Conservation (phyloP, 345 rosid species). For the Gossypium sturtianum region DNA sequence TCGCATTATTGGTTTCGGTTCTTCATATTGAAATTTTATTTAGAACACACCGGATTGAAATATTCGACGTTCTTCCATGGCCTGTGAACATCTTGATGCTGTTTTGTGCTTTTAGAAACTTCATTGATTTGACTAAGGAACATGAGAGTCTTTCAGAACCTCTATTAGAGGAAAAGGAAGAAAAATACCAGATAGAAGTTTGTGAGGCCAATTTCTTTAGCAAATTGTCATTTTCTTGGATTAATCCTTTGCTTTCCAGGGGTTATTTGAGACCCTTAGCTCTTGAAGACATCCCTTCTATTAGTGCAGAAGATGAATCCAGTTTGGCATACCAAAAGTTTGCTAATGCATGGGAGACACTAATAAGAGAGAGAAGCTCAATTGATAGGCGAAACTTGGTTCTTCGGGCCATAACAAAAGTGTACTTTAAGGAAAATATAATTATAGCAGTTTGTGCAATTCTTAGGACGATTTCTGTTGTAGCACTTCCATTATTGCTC, state of each 20-base stretch:
- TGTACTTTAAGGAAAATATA: constrained; percentile 52
- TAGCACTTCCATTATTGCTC: constrained; percentile 53
- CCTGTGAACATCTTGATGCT: constrained; percentile 48
- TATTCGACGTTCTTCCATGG: constrained; percentile 40
- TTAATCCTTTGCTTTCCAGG: constrained; percentile 47
- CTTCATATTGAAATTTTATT: constrained; percentile 31
- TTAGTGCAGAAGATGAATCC: constrained; percentile 49
- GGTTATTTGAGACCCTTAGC: constrained; percentile 56
- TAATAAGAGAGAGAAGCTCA: constrained; percentile 25
- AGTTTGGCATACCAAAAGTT: constrained; percentile 46
- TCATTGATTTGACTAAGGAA: constrained; percentile 15
- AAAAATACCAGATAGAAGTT: constrained; percentile 21
- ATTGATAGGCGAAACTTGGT: constrained; percentile 34
- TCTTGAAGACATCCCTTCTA: constrained; percentile 51
- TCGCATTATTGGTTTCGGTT: constrained; percentile 40
- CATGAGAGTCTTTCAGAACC: constrained; percentile 38
- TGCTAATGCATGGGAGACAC: constrained; percentile 40
- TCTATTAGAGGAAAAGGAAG: constrained; percentile 29
- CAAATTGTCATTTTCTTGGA: constrained; percentile 55
- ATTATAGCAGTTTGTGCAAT: constrained; percentile 41
- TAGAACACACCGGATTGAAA: constrained; percentile 25
- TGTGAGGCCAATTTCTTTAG: constrained; percentile 45
- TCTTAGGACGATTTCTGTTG: constrained; percentile 41
- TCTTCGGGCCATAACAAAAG: constrained; percentile 38
- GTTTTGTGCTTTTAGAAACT: constrained; percentile 45